Conservation (phyloP, 116 monocot species). For the Iris pallida region DNA sequence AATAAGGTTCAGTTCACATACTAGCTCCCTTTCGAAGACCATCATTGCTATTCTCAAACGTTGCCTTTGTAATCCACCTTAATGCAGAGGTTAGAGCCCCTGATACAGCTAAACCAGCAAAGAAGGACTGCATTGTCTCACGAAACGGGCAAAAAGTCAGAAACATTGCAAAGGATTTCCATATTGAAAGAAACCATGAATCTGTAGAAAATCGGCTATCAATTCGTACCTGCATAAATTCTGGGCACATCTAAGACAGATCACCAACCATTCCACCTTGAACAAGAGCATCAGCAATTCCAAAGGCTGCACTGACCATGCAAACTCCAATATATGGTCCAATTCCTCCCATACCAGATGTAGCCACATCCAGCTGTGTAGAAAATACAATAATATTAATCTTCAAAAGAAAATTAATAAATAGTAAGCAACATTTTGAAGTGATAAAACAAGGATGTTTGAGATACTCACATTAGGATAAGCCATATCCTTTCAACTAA, state of each 20-base stretch:
- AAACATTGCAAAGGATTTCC: neutral
- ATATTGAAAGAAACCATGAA: neutral
- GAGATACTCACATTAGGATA: slow-evolving; percentile 39
- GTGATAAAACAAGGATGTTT: neutral
- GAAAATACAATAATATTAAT: neutral
- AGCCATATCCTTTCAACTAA: too few species aligned
- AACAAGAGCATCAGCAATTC: slow-evolving; percentile 57
- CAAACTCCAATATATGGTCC: slow-evolving; percentile 53
- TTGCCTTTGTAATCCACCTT: slow-evolving; percentile 61
- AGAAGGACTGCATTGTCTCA: slow-evolving; percentile 42
- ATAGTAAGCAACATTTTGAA: too few species aligned
- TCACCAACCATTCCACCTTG: slow-evolving; percentile 69
- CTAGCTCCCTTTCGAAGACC: slow-evolving; percentile 71
- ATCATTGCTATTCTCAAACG: slow-evolving; percentile 50
- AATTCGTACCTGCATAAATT: slow-evolving; percentile 46
- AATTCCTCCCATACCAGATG: slow-evolving; percentile 52
- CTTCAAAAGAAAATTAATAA: neutral
- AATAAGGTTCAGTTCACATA: slow-evolving; percentile 17
- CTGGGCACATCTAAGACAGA: slow-evolving; percentile 56
- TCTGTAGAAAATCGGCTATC: neutral
- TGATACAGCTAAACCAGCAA: slow-evolving; percentile 60
- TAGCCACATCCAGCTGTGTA: slow-evolving; percentile 55
- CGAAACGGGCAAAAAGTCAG: neutral
- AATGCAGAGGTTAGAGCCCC: slow-evolving; percentile 57
- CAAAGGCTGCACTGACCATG: slow-evolving; percentile 44